Percentiles rank a stretch among this genome's conserved stretches.
phyloP scores from a whole-genome alignment of 75 land plant genomes.

The Azolla pinnata region DNA sequence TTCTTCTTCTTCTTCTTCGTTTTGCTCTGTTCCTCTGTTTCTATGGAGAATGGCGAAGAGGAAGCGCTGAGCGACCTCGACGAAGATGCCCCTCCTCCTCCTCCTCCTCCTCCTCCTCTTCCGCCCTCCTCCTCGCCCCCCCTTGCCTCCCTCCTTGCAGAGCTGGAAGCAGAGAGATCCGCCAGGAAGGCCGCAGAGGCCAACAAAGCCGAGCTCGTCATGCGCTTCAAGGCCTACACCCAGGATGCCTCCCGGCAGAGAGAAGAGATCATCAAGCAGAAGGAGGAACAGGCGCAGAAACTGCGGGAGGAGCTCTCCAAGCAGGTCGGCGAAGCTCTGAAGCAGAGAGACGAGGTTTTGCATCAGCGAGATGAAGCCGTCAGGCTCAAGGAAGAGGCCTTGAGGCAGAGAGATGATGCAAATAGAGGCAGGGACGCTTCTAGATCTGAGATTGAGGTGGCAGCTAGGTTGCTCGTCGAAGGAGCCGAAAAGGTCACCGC shows the following conservation, averaged over 20 bases:
- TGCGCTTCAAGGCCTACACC: constrained; percentile 49
- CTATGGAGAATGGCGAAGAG: constrained; percentile 8
- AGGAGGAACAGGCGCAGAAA: constrained; percentile 22
- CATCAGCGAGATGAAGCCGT: constrained; percentile 35
- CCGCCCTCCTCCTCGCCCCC: neutral
- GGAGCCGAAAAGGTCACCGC: constrained; percentile 64
- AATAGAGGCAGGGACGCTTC: constrained; percentile 38
- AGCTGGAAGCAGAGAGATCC: constrained; percentile 62
- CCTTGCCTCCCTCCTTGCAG: constrained; percentile 31
- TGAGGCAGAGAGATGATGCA: constrained; percentile 40
- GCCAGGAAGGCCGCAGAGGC: constrained; percentile 51
- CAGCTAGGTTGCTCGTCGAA: constrained; percentile 50
- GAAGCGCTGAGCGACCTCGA: constrained; percentile 33
- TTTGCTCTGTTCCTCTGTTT: too few relatives aligned
- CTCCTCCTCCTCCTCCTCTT: constrained; percentile 2
- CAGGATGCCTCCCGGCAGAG: constrained; percentile 69
- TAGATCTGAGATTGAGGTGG: constrained; percentile 51
- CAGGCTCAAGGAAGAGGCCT: constrained; percentile 41
- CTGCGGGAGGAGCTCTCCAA: constrained; percentile 22
- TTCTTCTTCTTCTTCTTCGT: too few relatives aligned
- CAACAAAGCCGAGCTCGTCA: constrained; percentile 42
- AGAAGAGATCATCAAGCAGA: constrained; percentile 29
- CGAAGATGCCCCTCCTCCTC: constrained; percentile 26
- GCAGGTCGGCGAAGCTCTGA: constrained; percentile 12
- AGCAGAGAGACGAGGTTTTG: constrained; percentile 30